Evolutionary conservation across 2,329 filamentous ascomycete genomes (phyloP), one percentile per base, ranked within the genome.

Genomic region (Metarhizium brunneum): DNA sequence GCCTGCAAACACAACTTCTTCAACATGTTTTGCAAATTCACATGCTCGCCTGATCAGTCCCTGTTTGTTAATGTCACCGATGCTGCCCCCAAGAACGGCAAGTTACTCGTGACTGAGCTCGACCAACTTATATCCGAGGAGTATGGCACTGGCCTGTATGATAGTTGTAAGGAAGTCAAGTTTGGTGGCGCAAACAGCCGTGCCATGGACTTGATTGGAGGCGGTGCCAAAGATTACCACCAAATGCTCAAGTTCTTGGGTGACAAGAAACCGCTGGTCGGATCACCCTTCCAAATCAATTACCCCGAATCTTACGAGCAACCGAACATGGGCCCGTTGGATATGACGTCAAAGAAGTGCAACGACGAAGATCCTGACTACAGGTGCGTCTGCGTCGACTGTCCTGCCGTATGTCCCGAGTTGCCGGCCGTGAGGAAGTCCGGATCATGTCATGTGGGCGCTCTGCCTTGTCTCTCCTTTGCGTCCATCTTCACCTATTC

Each of bases 81-180:
- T 54, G 87, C 86, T 0, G 80, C 82, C 59, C 71, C 80, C 25
- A 89, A 83, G 67, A 74, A 71, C 48, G 78, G 73, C 42, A 83
- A 83, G 62, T 69, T 67, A 2, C 71, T 90, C n/a, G 91, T 96
- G 14, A 90, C 88, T 1, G 90, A 96, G 73, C 74, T 99, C 25
- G 92, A 96, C 66, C 92, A 96, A 66, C 76, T 97, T 6, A 84
- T 96, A 63, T 90, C 90, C 2, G 79, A 91, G 56, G 79, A 87
- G 54, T 97, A 95, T 68, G 92, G 90, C 47, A 79, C 82, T 8
- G 91, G 88, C 1, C 95, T 99, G 74, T 99, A 92, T 69, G 82
- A 96, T 71, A 99, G 94, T 73, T 99, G 94, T 77, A 97, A 97
- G 73, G 91, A 99, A 69, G 92, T 99, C 72, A 99, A 99, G 68